Percentiles rank a stretch among this genome's conserved stretches.
Evolutionary conservation across 1,284 basidiomycete species (phyloP).

Genomic region (Somion occarium): DNA sequence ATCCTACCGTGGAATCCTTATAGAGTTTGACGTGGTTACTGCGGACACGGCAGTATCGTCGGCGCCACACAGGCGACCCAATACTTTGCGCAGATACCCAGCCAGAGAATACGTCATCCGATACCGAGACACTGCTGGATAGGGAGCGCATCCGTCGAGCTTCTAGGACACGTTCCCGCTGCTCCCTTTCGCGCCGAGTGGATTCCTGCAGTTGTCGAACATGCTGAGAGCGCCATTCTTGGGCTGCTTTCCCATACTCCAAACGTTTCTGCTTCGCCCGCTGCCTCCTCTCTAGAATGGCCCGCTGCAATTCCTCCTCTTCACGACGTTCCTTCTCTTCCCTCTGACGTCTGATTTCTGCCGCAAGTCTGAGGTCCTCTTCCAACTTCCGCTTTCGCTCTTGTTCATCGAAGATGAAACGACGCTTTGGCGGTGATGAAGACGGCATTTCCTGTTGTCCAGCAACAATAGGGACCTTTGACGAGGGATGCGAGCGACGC

Average conservation of each 20-base stretch:
- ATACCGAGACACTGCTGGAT: background rate
- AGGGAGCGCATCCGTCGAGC: background rate
- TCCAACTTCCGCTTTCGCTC: conserved; percentile 1
- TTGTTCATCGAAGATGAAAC: conserved; percentile 4
- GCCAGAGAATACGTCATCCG: background rate
- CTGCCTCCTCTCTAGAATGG: background rate
- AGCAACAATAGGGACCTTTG: background rate
- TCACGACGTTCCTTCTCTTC: conserved; percentile 1
- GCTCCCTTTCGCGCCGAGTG: background rate
- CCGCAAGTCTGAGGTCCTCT: conserved; percentile 1
- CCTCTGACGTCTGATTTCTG: background rate
- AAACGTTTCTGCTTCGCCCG: conserved; percentile 4
- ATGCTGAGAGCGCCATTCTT: conserved; percentile 6
- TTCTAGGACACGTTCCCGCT: background rate
- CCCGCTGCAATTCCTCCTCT: background rate
- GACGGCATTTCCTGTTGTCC: background rate
- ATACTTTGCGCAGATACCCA: conserved; percentile 5
- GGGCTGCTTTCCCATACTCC: background rate
- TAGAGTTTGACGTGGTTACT: background rate
- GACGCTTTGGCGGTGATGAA: background rate
- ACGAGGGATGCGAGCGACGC: background rate
- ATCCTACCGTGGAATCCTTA: background rate
- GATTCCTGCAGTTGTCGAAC: background rate
- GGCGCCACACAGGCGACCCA: background rate
- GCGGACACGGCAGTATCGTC: conserved; percentile 5